These are phyloP conservation scores for Drechslerella stenobrocha DNA, from an alignment of 2,329 filamentous ascomycete genomes.

Conservation along the genomic window DNA sequence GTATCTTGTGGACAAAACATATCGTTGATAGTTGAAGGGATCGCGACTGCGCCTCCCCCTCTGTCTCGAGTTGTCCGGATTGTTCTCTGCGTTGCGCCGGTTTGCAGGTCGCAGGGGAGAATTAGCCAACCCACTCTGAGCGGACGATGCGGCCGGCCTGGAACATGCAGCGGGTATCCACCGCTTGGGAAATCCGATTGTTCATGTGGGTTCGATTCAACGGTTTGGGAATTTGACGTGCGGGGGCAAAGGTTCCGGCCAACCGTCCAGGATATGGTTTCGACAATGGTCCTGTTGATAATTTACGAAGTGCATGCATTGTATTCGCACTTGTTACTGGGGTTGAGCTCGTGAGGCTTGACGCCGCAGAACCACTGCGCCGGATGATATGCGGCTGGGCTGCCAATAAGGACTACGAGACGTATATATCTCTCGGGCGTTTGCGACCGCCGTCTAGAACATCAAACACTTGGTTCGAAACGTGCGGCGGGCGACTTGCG, in stretches of 20 bases:
- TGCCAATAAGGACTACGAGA: no score
- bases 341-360: no score
- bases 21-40: slow-evolving; percentile 6
- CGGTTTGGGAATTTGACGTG: neutral
- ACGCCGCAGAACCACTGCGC: no score
- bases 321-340: no score
- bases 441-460: neutral
- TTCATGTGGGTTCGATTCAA: neutral
- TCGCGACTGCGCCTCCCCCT: slow-evolving; percentile 44
- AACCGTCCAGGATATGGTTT: slow-evolving; percentile 13
- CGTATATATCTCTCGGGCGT: neutral
- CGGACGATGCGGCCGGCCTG: neutral
- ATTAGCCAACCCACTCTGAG: neutral
- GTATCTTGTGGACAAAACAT: no score
- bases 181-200: neutral
- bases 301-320: slow-evolving; percentile 1
- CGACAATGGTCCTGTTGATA: neutral
- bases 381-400: no score
- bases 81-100: slow-evolving; percentile 4
- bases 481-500: neutral
- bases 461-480: neutral
- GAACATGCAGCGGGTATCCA: no score
- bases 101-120: neutral
- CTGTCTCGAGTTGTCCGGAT: slow-evolving; percentile 43
- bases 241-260: slow-evolving; percentile 33